Base-by-base conservation (phyloP, 306 rosid species). In the Castanea crenata region DNA sequence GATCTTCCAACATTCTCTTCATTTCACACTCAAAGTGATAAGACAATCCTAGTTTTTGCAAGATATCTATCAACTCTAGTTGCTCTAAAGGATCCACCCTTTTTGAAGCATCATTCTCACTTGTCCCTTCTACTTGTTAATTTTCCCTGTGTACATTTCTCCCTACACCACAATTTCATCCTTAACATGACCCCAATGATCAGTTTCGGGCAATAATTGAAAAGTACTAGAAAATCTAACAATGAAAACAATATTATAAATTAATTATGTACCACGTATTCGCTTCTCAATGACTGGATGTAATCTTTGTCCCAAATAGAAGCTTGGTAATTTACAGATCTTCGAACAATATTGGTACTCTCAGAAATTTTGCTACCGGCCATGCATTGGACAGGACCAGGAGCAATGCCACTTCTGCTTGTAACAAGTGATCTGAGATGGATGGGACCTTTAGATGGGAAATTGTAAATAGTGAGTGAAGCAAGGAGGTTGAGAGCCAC, bases 11-110 rank as follows among this genome's bases (percentile, higher is more conserved):
- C 14, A 75, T 16, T 4, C 15, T 44, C 0, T 41, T 74, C 16
- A 81, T 74, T 65, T 85, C 78, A 8, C 16, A 52, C 15, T 65
- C 61, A 41, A 81, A 85, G 54, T 83, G 86, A 35, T 63, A 54
- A 74, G 80, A 55, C 25, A 83, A 2, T 4, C 80, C 80, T 11
- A 76, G 79, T 35, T 75, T 76, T 21, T 84, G 67, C 76, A 84
- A 35, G 44, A 29, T 11, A 64, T 80, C 81, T 44, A 79, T 46
- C 7, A 79, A 32, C 61, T 84, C 81, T 21, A 84, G 46, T 71
- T 41, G 81, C 29, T 65, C 58, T 16, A 80, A 11, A n/a, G 74
- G 85, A 52, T 85, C 41, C 19, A 4, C 34, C 5, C 19, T n/a
- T 44, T 63, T 20, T 21, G 2, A 5, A 62, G 27, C 55, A 70